Base-by-base conservation (phyloP, 2,329 filamentous ascomycete species). In the Helminthosporium solani region DNA sequence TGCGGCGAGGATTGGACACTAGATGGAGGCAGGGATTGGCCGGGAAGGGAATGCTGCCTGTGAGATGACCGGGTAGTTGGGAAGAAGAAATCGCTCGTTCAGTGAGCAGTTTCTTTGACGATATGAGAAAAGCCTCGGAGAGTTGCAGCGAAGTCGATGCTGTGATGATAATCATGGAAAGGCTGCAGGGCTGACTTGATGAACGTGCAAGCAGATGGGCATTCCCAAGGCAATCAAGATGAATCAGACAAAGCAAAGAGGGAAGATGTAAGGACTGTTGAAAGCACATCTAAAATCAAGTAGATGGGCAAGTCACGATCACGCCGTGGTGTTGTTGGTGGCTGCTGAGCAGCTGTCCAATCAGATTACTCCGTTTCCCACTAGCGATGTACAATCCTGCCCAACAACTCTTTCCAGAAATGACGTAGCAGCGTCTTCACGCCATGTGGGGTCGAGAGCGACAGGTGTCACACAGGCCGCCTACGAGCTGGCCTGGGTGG, bases 351-450 rank as follows among this genome's bases (percentile, higher is more conserved):
- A 31, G 28, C 8, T 12, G 14, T 19, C 40, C 40, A 41, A 41
- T 41, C 25, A 34, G 28, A n/a, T 15, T 15, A 19, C 14, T 5
- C 25, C n/a, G n/a, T n/a, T n/a, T n/a, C n/a, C n/a, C n/a, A n/a
- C n/a, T n/a, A n/a, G n/a, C n/a, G n/a, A n/a, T n/a, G n/a, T n/a
- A n/a, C n/a, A n/a, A 21, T 21, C n/a, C 7, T 3, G 6, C 23
- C 11, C 7, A 20, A 6, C 18, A 12, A 3, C 14, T 20, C 18
- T 2, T 14, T 19, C 16, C 16, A 15, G 7, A n/a, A 9, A 43
- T 43, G 41, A 43, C 41, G 41, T 43, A 36, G 15, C 28, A 34
- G 11, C 28, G 15, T 34, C 15, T 7, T 31, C 14, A 14, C 14
- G 28, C 40, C n/a, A 18, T 34, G 40, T 35, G 40, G 40, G 40